These are phyloP conservation scores for Penicillium sp. DNA, from an alignment of 2,329 filamentous ascomycete species.

Conservation along the genomic window DNA sequence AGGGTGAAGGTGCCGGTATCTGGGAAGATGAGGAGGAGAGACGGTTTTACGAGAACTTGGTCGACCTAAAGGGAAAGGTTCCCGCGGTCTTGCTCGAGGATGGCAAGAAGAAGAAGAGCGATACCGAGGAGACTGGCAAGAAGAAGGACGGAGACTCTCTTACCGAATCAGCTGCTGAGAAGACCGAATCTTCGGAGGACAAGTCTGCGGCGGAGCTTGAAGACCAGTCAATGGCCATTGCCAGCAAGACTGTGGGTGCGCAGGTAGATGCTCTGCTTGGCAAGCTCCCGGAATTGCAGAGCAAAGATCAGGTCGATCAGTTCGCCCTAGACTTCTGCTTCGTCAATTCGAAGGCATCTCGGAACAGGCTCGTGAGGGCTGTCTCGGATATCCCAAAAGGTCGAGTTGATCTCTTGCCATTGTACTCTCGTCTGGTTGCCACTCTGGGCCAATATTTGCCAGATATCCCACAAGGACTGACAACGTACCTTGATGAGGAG, in stretches of 20 bases:
- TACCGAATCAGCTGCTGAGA: conserved; percentile 46
- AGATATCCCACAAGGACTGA: conserved; percentile 87
- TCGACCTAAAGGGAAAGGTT: conserved; percentile 93
- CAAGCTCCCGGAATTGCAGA: conserved; percentile 85
- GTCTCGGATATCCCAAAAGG: conserved; percentile 94
- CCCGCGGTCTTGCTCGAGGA: conserved; percentile 92
- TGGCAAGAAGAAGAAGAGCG: conserved; percentile 86
- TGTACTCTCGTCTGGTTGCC: conserved; percentile 88
- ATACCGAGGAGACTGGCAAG: conserved; percentile 76
- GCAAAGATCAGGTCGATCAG: conserved; percentile 88
- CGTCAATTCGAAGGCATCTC: conserved; percentile 94
- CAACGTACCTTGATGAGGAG: conserved; percentile 90
- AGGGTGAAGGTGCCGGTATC: conserved; percentile 87
- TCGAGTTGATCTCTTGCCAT: conserved; percentile 82
- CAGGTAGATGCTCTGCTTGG: conserved; percentile 90
- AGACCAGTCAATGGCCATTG: conserved; percentile 89
- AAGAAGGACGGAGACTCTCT: conserved; percentile 63
- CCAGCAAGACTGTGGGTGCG: conserved; percentile 95
- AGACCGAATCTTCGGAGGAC: conserved; percentile 37
- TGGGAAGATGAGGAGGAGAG: conserved; percentile 99
- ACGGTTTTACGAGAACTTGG: conserved; percentile 95
- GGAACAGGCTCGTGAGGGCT: conserved; percentile 89
- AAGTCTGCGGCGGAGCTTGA: conserved; percentile 62
- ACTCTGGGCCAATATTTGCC: conserved; percentile 92
- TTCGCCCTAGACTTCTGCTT: conserved; percentile 97